Conservation (phyloP, 176 grass and related monocot species). For the Carex parvula region DNA sequence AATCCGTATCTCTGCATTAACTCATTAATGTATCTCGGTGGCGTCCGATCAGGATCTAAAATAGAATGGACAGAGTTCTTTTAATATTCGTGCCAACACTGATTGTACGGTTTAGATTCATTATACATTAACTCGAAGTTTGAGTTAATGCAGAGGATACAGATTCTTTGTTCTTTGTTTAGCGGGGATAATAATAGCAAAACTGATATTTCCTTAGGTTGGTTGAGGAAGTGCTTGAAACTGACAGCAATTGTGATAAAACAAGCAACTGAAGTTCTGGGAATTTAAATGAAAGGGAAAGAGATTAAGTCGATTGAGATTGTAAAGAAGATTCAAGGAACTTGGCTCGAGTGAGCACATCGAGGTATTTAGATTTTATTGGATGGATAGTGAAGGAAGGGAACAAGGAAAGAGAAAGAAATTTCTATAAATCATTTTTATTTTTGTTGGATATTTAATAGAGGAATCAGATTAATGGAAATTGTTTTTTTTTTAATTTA, state of each 20-base stretch:
- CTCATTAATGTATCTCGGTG: too few species aligned
- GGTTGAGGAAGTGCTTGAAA: background rate
- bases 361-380: background rate
- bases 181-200: background rate
- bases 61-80: too few species aligned
- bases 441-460: background rate
- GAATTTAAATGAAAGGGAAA: background rate
- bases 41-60: too few species aligned
- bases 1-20: too few species aligned
- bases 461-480: too few species aligned
- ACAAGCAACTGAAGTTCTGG: background rate
- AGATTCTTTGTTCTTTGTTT: background rate
- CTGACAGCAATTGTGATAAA: background rate
- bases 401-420: too few species aligned
- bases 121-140: too few species aligned
- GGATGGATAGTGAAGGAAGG: too few species aligned
- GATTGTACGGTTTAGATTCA: too few species aligned
- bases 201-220: background rate
- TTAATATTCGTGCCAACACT: too few species aligned
- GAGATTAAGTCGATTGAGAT: conserved; percentile 8
- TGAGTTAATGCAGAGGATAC: too few species aligned
- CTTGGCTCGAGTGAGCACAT: background rate
- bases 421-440: background rate
- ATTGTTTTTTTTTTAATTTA: too few species aligned
- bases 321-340: background rate